phyloP scores from a whole-genome alignment of 768 basidiomycete genomes.

The Phlebiopsis gigantea region DNA sequence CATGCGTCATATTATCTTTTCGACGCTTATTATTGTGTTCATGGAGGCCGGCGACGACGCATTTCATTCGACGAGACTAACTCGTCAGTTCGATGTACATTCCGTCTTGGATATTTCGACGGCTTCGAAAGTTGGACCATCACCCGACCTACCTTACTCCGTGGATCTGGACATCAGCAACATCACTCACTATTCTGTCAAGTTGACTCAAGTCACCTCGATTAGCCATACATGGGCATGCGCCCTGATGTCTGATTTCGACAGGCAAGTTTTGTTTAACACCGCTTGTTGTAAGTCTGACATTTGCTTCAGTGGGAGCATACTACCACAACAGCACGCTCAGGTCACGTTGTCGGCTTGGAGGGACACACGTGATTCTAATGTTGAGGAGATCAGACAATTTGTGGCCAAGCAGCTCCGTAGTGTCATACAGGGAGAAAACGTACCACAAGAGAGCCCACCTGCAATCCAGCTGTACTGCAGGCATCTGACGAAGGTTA shows the following conservation, averaged over 20 bases:
- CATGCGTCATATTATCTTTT: neutral
- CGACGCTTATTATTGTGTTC: neutral
- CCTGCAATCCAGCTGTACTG: constrained; percentile 52
- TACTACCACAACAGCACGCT: constrained; percentile 46
- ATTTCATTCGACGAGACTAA: constrained; percentile 57
- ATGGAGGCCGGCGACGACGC: constrained; percentile 38
- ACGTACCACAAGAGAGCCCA: constrained; percentile 35
- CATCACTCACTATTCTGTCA: constrained; percentile 34
- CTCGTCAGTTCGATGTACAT: constrained; percentile 52
- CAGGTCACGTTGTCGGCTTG: constrained; percentile 37
- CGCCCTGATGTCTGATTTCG: constrained; percentile 29
- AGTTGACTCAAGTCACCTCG: constrained; percentile 53
- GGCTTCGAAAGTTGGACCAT: constrained; percentile 45
- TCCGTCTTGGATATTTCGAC: constrained; percentile 52
- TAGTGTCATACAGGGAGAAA: constrained; percentile 44
- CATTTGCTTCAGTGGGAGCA: constrained; percentile 27
- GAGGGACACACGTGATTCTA: constrained; percentile 32
- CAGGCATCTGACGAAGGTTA: constrained; percentile 43
- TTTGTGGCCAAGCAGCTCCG: constrained; percentile 51
- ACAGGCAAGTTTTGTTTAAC: constrained; percentile 35
- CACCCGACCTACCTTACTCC: constrained; percentile 43
- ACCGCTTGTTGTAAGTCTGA: neutral
- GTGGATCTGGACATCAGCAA: constrained; percentile 57
- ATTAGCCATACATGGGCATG: constrained; percentile 71
- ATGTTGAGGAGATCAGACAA: constrained; percentile 36